Base-by-base conservation (phyloP, 2,329 filamentous ascomycete genomes). In the Talaromyces sp. region DNA sequence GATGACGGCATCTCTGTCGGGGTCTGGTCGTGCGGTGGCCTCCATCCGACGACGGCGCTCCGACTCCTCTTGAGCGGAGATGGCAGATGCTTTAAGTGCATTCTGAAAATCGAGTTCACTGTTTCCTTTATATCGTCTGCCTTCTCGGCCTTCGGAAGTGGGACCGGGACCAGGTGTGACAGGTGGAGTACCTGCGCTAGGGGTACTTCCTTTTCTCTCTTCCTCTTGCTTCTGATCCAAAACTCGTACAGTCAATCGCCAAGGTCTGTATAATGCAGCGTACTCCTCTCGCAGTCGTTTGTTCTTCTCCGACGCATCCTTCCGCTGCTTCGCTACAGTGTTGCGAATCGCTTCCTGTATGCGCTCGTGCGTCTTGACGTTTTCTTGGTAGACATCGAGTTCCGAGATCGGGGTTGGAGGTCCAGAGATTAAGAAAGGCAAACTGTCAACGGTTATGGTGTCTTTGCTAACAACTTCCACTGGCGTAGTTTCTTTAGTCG, bases 101-200 rank as follows among this genome's bases (percentile, higher is more conserved):
- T 75, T 78, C 57, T 79, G 73, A 50, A 80, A 75, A 57, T 80
- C 78, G 5, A 79, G 67, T 60, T 80, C 78, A 56, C 76, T 80
- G 54, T 78, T 78, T 6, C 77, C 74, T 58, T 77, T 77, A 57
- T 76, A 77, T 2, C 76, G 71, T 60, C 78, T 68, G 15, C 75
- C 72, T 33, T 60, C 53, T n/a, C 57, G 52, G 13, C 51, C 28
- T 54, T 75, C 70, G 60, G 70, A 65, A 13, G 68, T 69, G 5
- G 73, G 67, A 0, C 72, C 65, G 17, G 53, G 53, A 21, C 66
- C 61, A 5, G 73, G 68, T 2, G 71, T 69, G 17, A 70, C 71
- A 5, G 70, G 71, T 6, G 72, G 68, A 10, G 70, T 68, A 5
- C 64, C 69, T 13, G 73, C 69, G 31, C 64, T 69, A 13, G 76